Conservation (phyloP, 345 rosid genomes). For the Raphanus raphanistrum region DNA sequence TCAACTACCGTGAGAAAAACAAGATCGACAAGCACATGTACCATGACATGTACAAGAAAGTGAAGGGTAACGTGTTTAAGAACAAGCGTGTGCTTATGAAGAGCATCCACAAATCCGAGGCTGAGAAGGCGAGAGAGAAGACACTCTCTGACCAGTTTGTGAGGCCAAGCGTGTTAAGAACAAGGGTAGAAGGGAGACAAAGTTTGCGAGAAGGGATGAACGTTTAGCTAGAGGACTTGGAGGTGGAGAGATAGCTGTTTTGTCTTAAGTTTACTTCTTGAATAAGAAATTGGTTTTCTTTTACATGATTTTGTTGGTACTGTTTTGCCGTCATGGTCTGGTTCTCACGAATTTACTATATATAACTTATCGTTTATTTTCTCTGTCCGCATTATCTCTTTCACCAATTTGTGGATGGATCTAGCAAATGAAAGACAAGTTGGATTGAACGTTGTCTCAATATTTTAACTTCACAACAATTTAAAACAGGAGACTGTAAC, state of each 20-base stretch:
- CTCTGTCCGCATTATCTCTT: not conserved
- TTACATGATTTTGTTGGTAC: not conserved
- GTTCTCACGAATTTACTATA: not conserved
- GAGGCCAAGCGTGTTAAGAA: constrained; percentile 73
- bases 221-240: constrained; percentile 62
- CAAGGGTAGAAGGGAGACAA: constrained; percentile 80
- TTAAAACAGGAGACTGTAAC: not conserved
- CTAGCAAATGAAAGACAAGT: not conserved
- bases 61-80: constrained; percentile 75
- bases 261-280: constrained; percentile 16
- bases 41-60: constrained; percentile 89
- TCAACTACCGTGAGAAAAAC: constrained; percentile 62
- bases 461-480: not conserved
- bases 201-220: constrained; percentile 70
- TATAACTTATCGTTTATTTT: not conserved
- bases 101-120: constrained; percentile 73
- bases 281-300: not conserved
- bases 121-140: constrained; percentile 77
- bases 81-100: constrained; percentile 83
- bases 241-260: constrained; percentile 26
- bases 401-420: not conserved
- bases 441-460: not conserved
- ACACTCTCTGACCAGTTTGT: constrained; percentile 67
- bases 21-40: constrained; percentile 84
- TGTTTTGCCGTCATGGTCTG: not conserved